Conservation (phyloP, 2,329 filamentous ascomycete genomes). For the Lasiodiplodia citricola region DNA sequence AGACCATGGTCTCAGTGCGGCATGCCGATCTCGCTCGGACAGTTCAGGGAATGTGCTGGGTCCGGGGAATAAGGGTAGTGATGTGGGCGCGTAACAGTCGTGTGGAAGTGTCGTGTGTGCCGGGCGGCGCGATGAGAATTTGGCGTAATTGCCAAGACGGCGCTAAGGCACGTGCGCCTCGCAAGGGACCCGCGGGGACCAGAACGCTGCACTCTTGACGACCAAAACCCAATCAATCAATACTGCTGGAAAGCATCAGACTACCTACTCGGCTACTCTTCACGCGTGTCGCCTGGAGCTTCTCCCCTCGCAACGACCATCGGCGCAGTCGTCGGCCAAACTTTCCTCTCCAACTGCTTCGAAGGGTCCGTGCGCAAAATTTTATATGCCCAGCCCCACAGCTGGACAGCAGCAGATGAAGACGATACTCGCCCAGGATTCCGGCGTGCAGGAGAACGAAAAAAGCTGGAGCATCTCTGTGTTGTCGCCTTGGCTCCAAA, state of each 20-base stretch:
- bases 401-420: background rate
- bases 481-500: background rate
- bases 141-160: conserved; percentile 8
- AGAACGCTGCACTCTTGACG: background rate
- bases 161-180: conserved; percentile 1
- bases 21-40: background rate
- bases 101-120: conserved; percentile 25
- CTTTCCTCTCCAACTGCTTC: background rate
- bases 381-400: background rate
- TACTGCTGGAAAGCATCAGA: too few relatives aligned
- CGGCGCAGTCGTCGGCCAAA: background rate
- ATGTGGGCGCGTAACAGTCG: conserved; percentile 8
- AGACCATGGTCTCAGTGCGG: conserved; percentile 38
- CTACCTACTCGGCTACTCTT: too few relatives aligned
- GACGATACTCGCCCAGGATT: background rate
- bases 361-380: conserved; percentile 2
- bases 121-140: conserved; percentile 24
- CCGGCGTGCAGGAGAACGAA: background rate
- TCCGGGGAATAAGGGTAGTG: background rate
- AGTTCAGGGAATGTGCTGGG: background rate
- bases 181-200: background rate
- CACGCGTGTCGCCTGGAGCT: background rate
- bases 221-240: too few relatives aligned
- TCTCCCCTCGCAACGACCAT: background rate
- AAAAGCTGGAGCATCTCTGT: background rate